Percentiles rank a stretch among this genome's conserved stretches.
Conservation (phyloP, 2,329 filamentous ascomycete species). For the Beauveria scarabaeidicola region DNA sequence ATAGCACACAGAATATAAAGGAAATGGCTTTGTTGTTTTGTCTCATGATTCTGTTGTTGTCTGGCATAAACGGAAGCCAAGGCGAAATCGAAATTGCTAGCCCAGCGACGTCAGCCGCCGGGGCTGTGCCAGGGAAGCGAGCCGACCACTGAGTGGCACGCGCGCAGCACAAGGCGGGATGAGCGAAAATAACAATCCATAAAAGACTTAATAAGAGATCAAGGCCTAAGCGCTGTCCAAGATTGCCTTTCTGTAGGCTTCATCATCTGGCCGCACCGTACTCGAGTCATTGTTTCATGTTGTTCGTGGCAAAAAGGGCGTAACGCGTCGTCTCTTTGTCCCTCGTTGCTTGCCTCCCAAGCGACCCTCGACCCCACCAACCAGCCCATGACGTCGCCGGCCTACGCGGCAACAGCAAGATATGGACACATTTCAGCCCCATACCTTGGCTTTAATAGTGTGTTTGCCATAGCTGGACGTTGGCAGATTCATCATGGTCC, state of each 20-base stretch:
- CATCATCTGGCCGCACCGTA: not conserved
- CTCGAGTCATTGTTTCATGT: constrained; percentile 3
- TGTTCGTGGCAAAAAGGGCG: not conserved
- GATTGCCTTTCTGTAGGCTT: not conserved
- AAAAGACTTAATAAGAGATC: not conserved
- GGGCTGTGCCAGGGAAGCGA: constrained; percentile 7
- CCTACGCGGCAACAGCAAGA: not conserved
- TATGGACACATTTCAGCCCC: not conserved
- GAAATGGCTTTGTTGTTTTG: not conserved
- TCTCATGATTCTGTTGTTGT: not conserved
- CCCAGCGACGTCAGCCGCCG: constrained; percentile 9
- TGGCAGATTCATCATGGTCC: not conserved
- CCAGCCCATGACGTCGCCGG: constrained; percentile 1
- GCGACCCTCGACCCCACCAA: not conserved
- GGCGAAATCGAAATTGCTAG: not conserved
- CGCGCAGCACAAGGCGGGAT: not conserved
- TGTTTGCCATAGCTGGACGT: not conserved
- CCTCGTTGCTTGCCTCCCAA: too few species aligned
- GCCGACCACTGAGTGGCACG: not conserved
- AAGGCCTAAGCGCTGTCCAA: not conserved
- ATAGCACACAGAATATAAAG: not conserved
- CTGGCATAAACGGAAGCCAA: not conserved
- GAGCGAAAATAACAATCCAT: not conserved
- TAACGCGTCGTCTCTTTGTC: not conserved
- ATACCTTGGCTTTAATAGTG: not conserved